Conservation (phyloP, 2,329 filamentous ascomycete genomes). For the Cladosporium sp. region DNA sequence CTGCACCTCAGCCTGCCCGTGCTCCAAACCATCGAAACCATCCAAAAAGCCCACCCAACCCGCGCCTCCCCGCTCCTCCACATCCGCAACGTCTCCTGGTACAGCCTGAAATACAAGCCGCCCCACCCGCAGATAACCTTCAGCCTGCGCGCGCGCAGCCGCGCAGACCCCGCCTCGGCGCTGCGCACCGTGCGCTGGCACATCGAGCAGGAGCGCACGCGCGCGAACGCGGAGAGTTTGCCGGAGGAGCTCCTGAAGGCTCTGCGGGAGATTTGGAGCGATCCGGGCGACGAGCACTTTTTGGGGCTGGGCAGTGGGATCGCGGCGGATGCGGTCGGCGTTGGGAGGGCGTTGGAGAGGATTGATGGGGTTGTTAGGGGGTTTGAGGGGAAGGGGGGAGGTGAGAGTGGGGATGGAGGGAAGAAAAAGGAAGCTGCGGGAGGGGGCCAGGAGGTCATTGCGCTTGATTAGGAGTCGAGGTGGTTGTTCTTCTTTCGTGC, state of each 20-base stretch:
- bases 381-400: slow-evolving; percentile 15
- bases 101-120: slow-evolving; percentile 35
- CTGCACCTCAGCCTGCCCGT: slow-evolving; percentile 57
- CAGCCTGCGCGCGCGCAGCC: slow-evolving; percentile 30
- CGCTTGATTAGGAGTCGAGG: slow-evolving; percentile 21
- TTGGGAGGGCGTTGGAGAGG: slow-evolving; percentile 31
- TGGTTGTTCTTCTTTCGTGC: not conserved
- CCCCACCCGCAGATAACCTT: slow-evolving; percentile 33
- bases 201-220: slow-evolving; percentile 25
- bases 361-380: slow-evolving; percentile 34
- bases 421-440: not conserved
- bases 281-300: slow-evolving; percentile 29
- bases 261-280: slow-evolving; percentile 29
- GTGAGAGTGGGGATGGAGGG: not conserved
- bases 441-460: slow-evolving; percentile 21
- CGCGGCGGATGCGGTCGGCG: slow-evolving; percentile 31
- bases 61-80: slow-evolving; percentile 22
- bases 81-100: slow-evolving; percentile 30
- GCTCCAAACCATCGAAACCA: slow-evolving; percentile 53
- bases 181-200: slow-evolving; percentile 32
- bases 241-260: slow-evolving; percentile 27
- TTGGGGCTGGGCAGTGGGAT: slow-evolving; percentile 34
- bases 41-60: slow-evolving; percentile 41
- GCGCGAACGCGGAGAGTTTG: not conserved
- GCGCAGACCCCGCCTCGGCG: slow-evolving; percentile 6